Evolutionary conservation across 495 filamentous ascomycete species (phyloP), one percentile per base, ranked within the genome.

Genomic region (Hypoxylon trugodes): DNA sequence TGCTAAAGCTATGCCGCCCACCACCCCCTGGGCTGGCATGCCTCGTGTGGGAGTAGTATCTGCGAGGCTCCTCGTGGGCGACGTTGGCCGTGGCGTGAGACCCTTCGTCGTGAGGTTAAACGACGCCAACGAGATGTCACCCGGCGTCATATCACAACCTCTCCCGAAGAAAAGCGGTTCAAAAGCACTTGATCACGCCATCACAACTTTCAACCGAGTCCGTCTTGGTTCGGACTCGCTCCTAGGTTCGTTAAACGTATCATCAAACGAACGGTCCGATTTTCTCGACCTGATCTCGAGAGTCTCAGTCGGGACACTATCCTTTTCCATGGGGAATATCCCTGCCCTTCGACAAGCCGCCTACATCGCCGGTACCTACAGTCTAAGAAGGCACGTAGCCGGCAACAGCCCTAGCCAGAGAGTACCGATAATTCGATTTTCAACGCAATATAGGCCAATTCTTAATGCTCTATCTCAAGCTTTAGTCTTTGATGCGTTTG

Each of bases 1-100:
- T 1, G 65, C 73, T 6, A 77, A 74, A 54, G 69, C 46, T 46
- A 77, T 77, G 75, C 75, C 75, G 0, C 74, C 75, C 6, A 72
- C 68, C 1, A 65, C 73, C 37, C 71, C 74, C 0, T 49, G 32
- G 19, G 46, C 52, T n/a, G 74, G 69, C 0, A 18, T 75, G 21
- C 71, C 71, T 1, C 28, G 40, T 1, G 55, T 79, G 32, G 73
- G 61, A 1, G 65, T 76, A 16, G 71, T 79, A 1, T 69, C 77
- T 43, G 76, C 76, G 38, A 66, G 72, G 28, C 65, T 79, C 19
- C 30, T 76, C 2, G 69, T 72, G 3, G 43, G 64, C 1, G 66
- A 57, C 0, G 66, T 69, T 15, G 66, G 74, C 40, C 49, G 69
- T 7, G 75, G 76, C n/a, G 47, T 77, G 6, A 69, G 72, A 3